Conservation (phyloP, 2,329 filamentous ascomycete genomes). For the Colletotrichum tropicale region DNA sequence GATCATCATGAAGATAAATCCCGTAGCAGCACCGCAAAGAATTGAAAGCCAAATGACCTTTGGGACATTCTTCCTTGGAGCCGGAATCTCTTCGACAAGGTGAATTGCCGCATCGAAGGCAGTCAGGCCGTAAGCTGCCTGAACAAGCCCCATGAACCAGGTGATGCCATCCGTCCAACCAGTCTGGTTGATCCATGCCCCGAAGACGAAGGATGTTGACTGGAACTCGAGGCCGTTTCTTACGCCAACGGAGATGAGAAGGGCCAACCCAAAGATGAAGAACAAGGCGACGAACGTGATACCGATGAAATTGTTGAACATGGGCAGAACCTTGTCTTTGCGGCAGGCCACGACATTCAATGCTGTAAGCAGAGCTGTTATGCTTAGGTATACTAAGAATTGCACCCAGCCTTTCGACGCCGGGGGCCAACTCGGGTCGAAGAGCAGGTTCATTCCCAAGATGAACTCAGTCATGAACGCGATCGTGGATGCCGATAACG, state of each 20-base stretch:
- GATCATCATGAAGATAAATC: conserved; percentile 56
- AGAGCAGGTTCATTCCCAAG: conserved; percentile 60
- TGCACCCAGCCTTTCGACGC: conserved; percentile 51
- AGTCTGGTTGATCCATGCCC: conserved; percentile 52
- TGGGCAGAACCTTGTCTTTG: conserved; percentile 48
- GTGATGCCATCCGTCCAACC: conserved; percentile 60
- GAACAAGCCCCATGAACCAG: conserved; percentile 63
- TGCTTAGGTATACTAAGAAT: conserved; percentile 59
- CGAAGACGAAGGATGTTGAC: conserved; percentile 56
- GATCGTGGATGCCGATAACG: conserved; percentile 57
- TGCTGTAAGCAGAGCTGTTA: conserved; percentile 50
- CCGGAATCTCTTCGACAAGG: conserved; percentile 61
- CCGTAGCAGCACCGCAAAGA: conserved; percentile 48
- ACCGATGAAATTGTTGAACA: conserved; percentile 62
- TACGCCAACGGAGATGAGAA: conserved; percentile 56
- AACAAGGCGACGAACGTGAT: conserved; percentile 57
- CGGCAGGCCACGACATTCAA: conserved; percentile 59
- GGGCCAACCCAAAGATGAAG: conserved; percentile 52
- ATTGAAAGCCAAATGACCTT: conserved; percentile 58
- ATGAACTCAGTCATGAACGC: conserved; percentile 65
- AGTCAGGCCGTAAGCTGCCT: conserved; percentile 60
- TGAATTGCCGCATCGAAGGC: conserved; percentile 65
- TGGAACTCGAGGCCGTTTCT: conserved; percentile 49
- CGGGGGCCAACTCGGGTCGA: conserved; percentile 50
- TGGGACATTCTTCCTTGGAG: conserved; percentile 54